A percentile compares a stretch with the other conserved stretches of the same genome.
phyloP scores from a whole-genome alignment of 176 grass and related monocot species.

The Guadua angustifolia region DNA sequence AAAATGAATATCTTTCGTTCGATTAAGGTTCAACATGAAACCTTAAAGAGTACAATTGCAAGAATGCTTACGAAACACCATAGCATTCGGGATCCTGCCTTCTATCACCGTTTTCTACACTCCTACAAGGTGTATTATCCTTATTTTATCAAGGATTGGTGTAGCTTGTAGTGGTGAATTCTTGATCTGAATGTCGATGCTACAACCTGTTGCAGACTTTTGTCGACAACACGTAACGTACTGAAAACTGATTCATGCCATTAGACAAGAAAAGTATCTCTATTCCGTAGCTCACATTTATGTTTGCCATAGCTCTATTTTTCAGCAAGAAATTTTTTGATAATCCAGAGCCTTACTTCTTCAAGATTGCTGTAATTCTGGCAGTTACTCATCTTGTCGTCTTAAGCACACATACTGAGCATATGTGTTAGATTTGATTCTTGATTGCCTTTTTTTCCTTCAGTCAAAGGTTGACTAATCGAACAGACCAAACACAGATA shows the following conservation, averaged over 20 bases:
- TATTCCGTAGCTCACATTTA: not conserved
- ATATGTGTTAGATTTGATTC: not conserved
- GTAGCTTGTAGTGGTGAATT: not conserved
- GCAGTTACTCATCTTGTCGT: slow-evolving; percentile 1
- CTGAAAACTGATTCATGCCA: not conserved
- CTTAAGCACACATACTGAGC: not conserved
- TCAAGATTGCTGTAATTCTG: not conserved
- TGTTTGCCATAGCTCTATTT: not conserved
- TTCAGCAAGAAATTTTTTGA: not conserved
- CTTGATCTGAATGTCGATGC: not conserved
- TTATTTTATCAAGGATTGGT: not conserved
- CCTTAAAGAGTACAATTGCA: not conserved
- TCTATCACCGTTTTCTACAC: not conserved
- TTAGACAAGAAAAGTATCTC: not conserved
- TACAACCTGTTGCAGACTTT: not conserved
- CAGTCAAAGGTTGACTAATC: not conserved
- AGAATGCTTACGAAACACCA: not conserved
- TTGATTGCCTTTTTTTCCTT: not conserved
- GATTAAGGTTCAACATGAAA: not conserved
- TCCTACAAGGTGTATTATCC: not conserved
- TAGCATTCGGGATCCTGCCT: not conserved
- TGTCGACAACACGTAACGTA: not conserved
- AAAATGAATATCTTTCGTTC: not conserved
- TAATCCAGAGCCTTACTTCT: not conserved
- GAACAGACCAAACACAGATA: not conserved